phyloP scores from a whole-genome alignment of 352 stramenopile genomes.

The Phytophthora pistaciae region DNA sequence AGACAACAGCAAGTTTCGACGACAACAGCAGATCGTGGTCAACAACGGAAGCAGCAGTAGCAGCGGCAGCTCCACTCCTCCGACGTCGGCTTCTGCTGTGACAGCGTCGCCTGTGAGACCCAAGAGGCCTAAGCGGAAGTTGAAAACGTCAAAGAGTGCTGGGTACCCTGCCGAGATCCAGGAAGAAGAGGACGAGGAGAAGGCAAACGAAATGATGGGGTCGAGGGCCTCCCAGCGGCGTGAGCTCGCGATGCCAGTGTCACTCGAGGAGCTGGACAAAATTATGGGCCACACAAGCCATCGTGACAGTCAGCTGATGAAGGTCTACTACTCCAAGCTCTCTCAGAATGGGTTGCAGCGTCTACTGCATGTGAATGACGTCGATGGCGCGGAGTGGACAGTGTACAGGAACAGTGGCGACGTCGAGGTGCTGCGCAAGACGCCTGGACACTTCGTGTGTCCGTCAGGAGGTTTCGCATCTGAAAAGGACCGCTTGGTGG shows the following conservation, averaged over 20 bases:
- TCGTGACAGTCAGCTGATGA: conserved; percentile 78
- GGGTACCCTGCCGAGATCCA: conserved; percentile 39
- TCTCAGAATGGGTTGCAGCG: conserved; percentile 65
- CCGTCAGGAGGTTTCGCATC: conserved; percentile 32
- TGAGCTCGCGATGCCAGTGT: conserved; percentile 39
- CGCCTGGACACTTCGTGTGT: conserved; percentile 39
- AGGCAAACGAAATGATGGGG: conserved; percentile 15
- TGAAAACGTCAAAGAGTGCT: conserved; percentile 63
- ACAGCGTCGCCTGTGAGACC: conserved; percentile 32
- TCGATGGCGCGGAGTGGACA: conserved; percentile 51
- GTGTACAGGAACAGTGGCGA: conserved; percentile 44
- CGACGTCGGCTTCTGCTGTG: conserved; percentile 30
- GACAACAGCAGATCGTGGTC: conserved; percentile 47
- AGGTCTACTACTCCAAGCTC: conserved; percentile 76
- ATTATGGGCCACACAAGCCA: conserved; percentile 70
- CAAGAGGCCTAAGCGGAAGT: conserved; percentile 46
- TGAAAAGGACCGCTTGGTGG: conserved; percentile 65
- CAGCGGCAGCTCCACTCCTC: conserved; percentile 29
- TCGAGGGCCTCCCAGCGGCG: conserved; percentile 25
- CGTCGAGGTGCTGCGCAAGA: conserved; percentile 54
- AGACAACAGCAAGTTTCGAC: conserved; percentile 61
- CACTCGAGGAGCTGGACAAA: conserved; percentile 60
- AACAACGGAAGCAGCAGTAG: conserved; percentile 40
- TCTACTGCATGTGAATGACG: conserved; percentile 53
- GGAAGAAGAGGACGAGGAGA: conserved; percentile 43